Base-by-base conservation (phyloP, 805 yeast species). In the Yarrowia sp. region DNA sequence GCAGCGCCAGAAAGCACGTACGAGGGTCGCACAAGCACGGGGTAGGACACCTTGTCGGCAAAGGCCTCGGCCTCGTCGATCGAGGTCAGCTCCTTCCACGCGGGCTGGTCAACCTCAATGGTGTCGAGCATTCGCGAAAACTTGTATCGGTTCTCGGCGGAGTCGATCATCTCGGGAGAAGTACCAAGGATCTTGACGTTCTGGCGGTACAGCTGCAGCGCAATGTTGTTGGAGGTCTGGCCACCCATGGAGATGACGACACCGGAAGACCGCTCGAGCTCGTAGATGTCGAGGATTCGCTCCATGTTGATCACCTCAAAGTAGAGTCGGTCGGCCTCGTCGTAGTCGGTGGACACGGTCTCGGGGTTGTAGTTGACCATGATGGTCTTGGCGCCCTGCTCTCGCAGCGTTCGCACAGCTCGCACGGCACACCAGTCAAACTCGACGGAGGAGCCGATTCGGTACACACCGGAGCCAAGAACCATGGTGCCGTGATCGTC, bases 401-500 rank as follows among this genome's bases (percentile, higher is more conserved):
- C 87, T 70, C 99, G 85, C 72, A 93, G 81, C 39, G 98, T 90
- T 78, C 98, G 85, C 66, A 91, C 94, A 49, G 98, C 94, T 67
- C 97, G 84, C 63, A 93, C 99, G 49, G 98, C 98, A 84, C 99
- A 93, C 97, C 98, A 93, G 78, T 93, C 99, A 73, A 93, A 93
- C 77, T 93, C 99, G 65, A 93, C 99, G 29, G 98, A 93, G 6
- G 98, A 94, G 70, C 99, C 99, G 73, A 93, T 93, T 79, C 99
- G 86, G 82, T 93, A 93, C 46, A 94, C 99, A 82, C 99, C 99
- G 4, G 97, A 91, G 67, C 98, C 98, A 64, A 93, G 80, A 42
- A 93, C 99, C 88, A 93, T 89, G 58, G 88, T 87, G 74, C 97
- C 97, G 66, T 91, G 85, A 67, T 93, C 97, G 68, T 91, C 85